Percentiles rank a stretch among this genome's conserved stretches.
Evolutionary conservation across 257 asterid species (phyloP).

Genomic region (Apocynum venetum): DNA sequence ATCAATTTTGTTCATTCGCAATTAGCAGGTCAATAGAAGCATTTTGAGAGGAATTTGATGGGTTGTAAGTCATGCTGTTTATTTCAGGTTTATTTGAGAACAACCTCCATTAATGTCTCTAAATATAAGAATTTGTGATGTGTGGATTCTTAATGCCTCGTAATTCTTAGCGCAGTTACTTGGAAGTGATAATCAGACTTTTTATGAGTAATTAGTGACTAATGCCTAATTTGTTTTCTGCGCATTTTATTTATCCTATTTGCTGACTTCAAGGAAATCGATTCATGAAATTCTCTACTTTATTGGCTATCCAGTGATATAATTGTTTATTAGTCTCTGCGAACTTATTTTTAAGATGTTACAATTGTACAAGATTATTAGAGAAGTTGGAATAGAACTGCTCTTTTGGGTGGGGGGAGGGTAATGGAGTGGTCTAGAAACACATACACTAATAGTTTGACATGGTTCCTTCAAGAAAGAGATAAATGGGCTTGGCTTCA

Average conservation of each 20-base stretch:
- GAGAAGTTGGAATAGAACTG: background rate
- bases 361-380: background rate
- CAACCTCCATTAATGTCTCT: background rate
- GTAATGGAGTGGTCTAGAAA: background rate
- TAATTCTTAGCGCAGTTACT: background rate
- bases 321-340: background rate
- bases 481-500: background rate
- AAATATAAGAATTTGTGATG: background rate
- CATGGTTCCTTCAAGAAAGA: background rate
- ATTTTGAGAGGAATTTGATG: background rate
- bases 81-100: background rate
- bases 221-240: no score
- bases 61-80: background rate
- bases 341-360: background rate
- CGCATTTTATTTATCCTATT: no score
- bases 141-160: background rate
- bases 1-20: background rate
- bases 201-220: background rate
- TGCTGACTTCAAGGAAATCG: background rate
- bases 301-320: background rate
- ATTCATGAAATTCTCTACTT: background rate
- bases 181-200: background rate
- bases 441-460: background rate
- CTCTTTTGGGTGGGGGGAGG: background rate
- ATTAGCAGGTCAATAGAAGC: background rate